These are phyloP conservation scores for Raddia distichophylla DNA, from an alignment of 176 grass and related monocot species.

Conservation along the genomic window DNA sequence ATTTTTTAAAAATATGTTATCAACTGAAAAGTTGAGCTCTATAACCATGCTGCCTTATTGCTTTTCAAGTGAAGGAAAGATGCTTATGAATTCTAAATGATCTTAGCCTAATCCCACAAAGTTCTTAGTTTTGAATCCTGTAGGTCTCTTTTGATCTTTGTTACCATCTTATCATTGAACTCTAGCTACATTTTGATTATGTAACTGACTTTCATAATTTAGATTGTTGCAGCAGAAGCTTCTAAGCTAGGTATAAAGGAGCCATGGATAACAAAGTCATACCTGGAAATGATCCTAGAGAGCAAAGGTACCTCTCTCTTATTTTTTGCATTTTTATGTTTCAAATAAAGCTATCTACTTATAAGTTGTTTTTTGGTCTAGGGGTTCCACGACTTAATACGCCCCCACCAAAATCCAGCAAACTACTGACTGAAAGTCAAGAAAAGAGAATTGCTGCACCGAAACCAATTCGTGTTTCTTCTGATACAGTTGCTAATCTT, in stretches of 20 bases:
- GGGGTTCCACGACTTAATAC: constrained; percentile 93
- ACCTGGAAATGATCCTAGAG: constrained; percentile 98
- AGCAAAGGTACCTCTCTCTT: constrained; percentile 70
- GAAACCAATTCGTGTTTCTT: constrained; percentile 75
- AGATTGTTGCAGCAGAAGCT: constrained; percentile 94
- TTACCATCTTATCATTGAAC: constrained; percentile 8
- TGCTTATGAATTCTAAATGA: constrained; percentile 19
- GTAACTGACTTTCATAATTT: constrained; percentile 58
- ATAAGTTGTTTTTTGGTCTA: constrained; percentile 56
- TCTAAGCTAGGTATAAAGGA: constrained; percentile 76
- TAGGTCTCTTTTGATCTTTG: constrained; percentile 25
- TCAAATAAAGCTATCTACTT: constrained; percentile 26
- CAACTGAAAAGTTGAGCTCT: constrained; percentile 21
- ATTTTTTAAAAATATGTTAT: neutral
- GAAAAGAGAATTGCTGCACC: constrained; percentile 81
- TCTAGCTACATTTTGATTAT: constrained; percentile 33
- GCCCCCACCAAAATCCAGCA: constrained; percentile 78
- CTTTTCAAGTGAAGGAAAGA: constrained; percentile 24
- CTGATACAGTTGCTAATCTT: constrained; percentile 52
- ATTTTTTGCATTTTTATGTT: constrained; percentile 30
- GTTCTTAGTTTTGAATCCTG: neutral
- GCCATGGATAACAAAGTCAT: constrained; percentile 98
- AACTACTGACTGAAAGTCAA: constrained; percentile 75
- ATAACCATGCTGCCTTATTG: constrained; percentile 1
- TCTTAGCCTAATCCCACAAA: neutral